Evolutionary conservation across 2,329 filamentous ascomycete genomes (phyloP).

Genomic region (Daldinia sp.): DNA sequence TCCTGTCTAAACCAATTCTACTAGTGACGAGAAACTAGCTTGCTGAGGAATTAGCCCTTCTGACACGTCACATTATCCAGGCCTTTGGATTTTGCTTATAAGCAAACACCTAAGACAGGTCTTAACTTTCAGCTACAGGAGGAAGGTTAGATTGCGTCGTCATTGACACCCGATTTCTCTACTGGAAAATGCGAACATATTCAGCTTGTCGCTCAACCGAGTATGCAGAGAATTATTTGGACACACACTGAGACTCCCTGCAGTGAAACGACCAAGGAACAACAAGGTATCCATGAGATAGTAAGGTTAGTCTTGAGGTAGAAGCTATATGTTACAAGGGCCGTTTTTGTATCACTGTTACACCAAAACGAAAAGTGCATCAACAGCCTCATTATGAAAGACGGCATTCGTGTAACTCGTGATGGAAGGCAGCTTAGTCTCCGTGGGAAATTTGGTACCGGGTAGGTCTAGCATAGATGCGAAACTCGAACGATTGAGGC

Average conservation of each 20-base stretch:
- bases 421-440: background rate
- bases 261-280: conserved; percentile 24
- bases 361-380: conserved; percentile 14
- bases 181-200: conserved; percentile 1
- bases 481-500: background rate
- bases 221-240: conserved; percentile 15
- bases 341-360: conserved; percentile 31
- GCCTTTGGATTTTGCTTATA: conserved; percentile 1
- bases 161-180: conserved; percentile 7
- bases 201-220: background rate
- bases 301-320: conserved; percentile 24
- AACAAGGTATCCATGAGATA: conserved; percentile 10
- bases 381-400: conserved; percentile 4
- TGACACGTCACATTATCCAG: conserved; percentile 35
- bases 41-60: conserved; percentile 8
- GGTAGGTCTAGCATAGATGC: background rate
- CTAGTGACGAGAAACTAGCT: conserved; percentile 34
- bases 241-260: conserved; percentile 30
- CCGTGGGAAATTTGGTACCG: background rate
- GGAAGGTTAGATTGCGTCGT: conserved; percentile 6
- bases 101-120: conserved; percentile 25
- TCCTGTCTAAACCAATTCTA: conserved; percentile 3
- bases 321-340: conserved; percentile 6
- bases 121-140: conserved; percentile 29
- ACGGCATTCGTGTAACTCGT: background rate